Evolutionary conservation across 2,329 filamentous ascomycete species (phyloP).

Genomic region (Parascedosporium putredinis): DNA sequence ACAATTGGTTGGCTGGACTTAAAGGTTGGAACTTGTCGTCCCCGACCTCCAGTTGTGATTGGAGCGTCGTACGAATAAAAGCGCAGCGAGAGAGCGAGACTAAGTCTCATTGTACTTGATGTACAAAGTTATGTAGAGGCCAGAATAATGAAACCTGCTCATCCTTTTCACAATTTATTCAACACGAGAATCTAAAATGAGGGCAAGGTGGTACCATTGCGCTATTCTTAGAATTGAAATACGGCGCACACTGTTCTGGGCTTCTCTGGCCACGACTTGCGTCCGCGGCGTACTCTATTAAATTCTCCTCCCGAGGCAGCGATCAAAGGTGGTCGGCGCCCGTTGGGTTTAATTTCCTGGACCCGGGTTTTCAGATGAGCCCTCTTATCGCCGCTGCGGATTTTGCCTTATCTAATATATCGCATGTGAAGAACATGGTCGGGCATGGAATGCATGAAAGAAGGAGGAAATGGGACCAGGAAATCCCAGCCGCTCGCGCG

Average conservation of each 20-base stretch:
- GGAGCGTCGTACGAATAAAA: background rate
- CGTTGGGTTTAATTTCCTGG: conserved; percentile 5
- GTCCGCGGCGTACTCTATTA: background rate
- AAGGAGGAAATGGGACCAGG: background rate
- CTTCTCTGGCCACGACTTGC: background rate
- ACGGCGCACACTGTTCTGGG: background rate
- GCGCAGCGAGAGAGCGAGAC: background rate
- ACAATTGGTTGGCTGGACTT: background rate
- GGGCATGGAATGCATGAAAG: background rate
- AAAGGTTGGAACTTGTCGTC: background rate
- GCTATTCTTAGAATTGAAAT: conserved; percentile 8
- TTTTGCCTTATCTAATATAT: background rate
- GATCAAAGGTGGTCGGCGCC: background rate
- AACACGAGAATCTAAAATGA: conserved; percentile 1
- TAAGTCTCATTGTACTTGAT: background rate
- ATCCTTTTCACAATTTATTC: conserved; percentile 3
- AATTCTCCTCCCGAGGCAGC: conserved; percentile 3
- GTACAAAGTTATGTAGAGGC: conserved; percentile 7
- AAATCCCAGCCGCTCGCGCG: conserved; percentile 1
- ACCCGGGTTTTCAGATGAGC: conserved; percentile 3
- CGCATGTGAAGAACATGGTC: background rate
- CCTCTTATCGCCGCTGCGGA: background rate
- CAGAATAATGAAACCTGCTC: conserved; percentile 6
- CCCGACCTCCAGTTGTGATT: background rate
- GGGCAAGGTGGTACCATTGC: background rate